A percentile compares a stretch with the other conserved stretches of the same genome.
These are phyloP conservation scores for Amanita molliuscula DNA, from an alignment of 768 basidiomycete species.

Conservation along the genomic window DNA sequence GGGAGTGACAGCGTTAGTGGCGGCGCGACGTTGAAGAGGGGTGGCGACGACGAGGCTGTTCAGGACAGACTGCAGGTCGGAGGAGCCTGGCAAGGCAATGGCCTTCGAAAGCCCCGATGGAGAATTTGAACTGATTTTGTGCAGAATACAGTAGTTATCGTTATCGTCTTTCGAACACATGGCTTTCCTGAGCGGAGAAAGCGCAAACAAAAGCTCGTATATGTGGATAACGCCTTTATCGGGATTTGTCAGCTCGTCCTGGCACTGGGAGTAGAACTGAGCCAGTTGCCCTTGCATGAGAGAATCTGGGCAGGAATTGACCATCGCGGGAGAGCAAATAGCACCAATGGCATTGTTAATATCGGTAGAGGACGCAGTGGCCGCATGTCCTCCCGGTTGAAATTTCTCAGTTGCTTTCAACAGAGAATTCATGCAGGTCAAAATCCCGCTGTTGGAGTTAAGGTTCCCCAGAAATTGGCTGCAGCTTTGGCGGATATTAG, in stretches of 20 bases:
- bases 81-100: slow-evolving; percentile 11
- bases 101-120: slow-evolving; percentile 14
- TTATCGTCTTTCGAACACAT: slow-evolving; percentile 69
- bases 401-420: slow-evolving; percentile 50
- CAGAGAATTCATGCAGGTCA: slow-evolving; percentile 53
- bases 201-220: slow-evolving; percentile 76
- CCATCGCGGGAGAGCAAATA: slow-evolving; percentile 42
- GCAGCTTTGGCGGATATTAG: slow-evolving; percentile 48
- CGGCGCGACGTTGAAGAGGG: slow-evolving; percentile 19
- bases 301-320: slow-evolving; percentile 42
- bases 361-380: slow-evolving; percentile 28
- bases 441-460: slow-evolving; percentile 48
- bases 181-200: slow-evolving; percentile 55
- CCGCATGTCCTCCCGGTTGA: slow-evolving; percentile 32
- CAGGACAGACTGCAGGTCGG: slow-evolving; percentile 12
- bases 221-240: slow-evolving; percentile 41
- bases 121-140: slow-evolving; percentile 25
- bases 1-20: slow-evolving; percentile 30
- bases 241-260: slow-evolving; percentile 52
- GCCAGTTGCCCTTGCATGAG: slow-evolving; percentile 52
- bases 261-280: slow-evolving; percentile 63
- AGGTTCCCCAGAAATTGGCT: slow-evolving; percentile 46
- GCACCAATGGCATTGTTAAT: slow-evolving; percentile 41
- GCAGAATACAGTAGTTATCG: slow-evolving; percentile 58
- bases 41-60: slow-evolving; percentile 15